A percentile compares a stretch with the other conserved stretches of the same genome.
Conservation (phyloP, 352 stramenopile genomes). For the Detonula confervacea region DNA sequence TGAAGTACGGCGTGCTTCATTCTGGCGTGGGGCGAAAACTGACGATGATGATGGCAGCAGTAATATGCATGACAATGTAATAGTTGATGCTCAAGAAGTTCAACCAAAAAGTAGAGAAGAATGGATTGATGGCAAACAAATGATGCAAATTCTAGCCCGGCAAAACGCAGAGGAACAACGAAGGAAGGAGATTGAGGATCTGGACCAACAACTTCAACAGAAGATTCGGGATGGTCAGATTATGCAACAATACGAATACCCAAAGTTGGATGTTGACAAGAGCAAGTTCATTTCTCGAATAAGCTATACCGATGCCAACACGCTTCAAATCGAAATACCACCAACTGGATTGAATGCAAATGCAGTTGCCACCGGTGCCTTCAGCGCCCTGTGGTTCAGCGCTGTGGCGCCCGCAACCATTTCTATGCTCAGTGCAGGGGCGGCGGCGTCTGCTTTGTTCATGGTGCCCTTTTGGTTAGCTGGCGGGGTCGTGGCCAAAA, state of each 20-base stretch:
- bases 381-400: constrained; percentile 50
- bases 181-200: background rate
- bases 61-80: background rate
- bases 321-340: constrained; percentile 47
- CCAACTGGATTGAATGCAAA: constrained; percentile 19
- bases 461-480: constrained; percentile 57
- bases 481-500: constrained; percentile 51
- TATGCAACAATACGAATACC: background rate
- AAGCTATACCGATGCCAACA: constrained; percentile 47
- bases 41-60: background rate
- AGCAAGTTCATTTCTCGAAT: constrained; percentile 15
- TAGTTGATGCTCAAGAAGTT: background rate
- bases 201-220: background rate
- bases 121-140: constrained; percentile 29
- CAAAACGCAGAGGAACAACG: constrained; percentile 19
- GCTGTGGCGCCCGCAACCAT: constrained; percentile 43
- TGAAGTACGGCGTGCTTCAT: background rate
- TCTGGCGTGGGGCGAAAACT: background rate
- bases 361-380: constrained; percentile 39
- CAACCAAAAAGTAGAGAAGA: constrained; percentile 14
- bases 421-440: constrained; percentile 28
- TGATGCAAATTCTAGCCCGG: constrained; percentile 28
- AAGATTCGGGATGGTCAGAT: background rate
- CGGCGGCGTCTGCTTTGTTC: constrained; percentile 32
- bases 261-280: background rate